Evolutionary conservation across 75 land plant species (phyloP), one percentile per base, ranked within the genome.

Genomic region (Pseudotsuga menziesii): DNA sequence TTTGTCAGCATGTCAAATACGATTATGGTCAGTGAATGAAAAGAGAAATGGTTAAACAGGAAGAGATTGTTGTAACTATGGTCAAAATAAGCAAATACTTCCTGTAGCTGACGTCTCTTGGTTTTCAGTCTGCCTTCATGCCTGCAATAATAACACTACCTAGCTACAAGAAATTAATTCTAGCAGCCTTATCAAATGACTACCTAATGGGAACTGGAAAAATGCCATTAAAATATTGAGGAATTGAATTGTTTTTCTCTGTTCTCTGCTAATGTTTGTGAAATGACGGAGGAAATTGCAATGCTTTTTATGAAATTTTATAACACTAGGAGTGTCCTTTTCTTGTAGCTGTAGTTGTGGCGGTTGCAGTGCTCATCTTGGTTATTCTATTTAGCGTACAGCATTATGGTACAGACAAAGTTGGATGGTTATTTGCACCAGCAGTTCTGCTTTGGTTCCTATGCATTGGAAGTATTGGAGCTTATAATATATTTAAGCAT

Each of bases 391-490:
- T 94, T 77, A 85, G 93, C 76, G 72, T 94, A 81, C 97, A 94
- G 83, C 95, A 85, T 44, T 86, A 86, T 80, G 97, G 97, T 61
- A 94, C 95, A 16, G 91, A 87, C 61, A 60, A 77, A 87, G 93
- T 94, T 79, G 93, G 93, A 22, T 94, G 91, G 91, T 78, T 93
- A 52, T 94, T 94, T 86, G 98, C 96, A 19, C 98, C 96, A 26
- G 72, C 88, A 73, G 95, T 94, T 39, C 88, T 94, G 1, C 62
- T 93, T 75, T 94, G 96, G 95, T 87, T 94, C 75, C 73, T 94
- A 0, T 66, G 83, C 56, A 93, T 94, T 88, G 91, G 93, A 73
- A 80, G 80, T 27, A 88, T 91, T 74, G 98, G 98, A 15, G 82
- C 90, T 44, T 82, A 82, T 64, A 94, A 94, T 61, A 94, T 93